Percentiles rank a stretch among this genome's conserved stretches.
These are phyloP conservation scores for Apium graveolens DNA, from an alignment of 129 eudicot genomes.

Conservation along the genomic window DNA sequence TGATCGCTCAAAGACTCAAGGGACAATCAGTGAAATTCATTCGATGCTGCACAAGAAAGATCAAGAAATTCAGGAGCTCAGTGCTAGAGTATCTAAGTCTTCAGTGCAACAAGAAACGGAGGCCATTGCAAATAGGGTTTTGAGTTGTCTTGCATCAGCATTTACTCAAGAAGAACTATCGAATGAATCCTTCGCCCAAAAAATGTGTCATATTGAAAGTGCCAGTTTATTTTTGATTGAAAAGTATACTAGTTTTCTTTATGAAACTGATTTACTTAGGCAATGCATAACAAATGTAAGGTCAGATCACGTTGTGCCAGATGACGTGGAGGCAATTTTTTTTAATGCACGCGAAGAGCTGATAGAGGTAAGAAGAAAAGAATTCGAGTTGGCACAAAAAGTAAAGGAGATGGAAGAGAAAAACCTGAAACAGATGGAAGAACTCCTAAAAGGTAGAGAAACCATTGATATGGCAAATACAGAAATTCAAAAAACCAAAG, in stretches of 20 bases:
- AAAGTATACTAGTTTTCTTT: conserved; percentile 55
- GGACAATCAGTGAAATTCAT: conserved; percentile 39
- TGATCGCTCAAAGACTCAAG: conserved; percentile 31
- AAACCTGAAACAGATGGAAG: conserved; percentile 47
- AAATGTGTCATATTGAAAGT: conserved; percentile 53
- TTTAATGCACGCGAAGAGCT: conserved; percentile 42
- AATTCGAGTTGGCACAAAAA: conserved; percentile 40
- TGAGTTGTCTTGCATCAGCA: conserved; percentile 35
- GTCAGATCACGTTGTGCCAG: conserved; percentile 35
- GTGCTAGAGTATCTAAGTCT: conserved; percentile 33
- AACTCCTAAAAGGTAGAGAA: conserved; percentile 44
- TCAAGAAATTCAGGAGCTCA: conserved; percentile 59
- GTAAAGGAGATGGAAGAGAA: conserved; percentile 48
- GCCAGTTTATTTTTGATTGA: conserved; percentile 40
- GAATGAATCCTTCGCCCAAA: conserved; percentile 50
- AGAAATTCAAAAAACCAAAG: conserved; percentile 48
- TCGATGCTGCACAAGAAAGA: conserved; percentile 35
- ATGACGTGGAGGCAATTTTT: conserved; percentile 42
- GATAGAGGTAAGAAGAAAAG: conserved; percentile 48
- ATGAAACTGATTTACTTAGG: conserved; percentile 50
- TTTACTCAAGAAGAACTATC: conserved; percentile 33
- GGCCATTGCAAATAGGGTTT: conserved; percentile 42
- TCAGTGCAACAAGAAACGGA: conserved; percentile 41
- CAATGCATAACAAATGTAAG: conserved; percentile 45
- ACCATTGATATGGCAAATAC: conserved; percentile 36